Evolutionary conservation across 768 basidiomycete genomes (phyloP).

Genomic region (Pleurotus pulmonarius): DNA sequence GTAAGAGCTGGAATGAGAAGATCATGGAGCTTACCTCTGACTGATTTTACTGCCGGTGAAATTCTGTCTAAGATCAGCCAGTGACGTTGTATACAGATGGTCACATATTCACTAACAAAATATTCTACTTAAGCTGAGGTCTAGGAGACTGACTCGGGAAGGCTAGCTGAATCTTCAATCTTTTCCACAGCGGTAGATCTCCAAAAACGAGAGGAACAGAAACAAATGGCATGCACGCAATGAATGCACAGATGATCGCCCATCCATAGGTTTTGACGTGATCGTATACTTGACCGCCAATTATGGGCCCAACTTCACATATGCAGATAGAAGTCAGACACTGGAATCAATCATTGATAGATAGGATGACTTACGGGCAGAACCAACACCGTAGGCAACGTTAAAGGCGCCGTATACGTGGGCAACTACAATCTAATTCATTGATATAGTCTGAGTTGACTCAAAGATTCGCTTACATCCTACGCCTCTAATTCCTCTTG

Average conservation of each 20-base stretch:
- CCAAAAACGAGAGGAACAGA: conserved; percentile 42
- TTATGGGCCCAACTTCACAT: conserved; percentile 58
- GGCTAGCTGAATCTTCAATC: not conserved
- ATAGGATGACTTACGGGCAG: conserved; percentile 40
- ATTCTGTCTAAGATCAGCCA: no score
- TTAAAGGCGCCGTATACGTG: conserved; percentile 78
- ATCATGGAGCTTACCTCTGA: no score
- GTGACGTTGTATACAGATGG: no score
- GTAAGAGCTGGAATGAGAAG: no score
- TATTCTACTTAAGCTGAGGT: no score
- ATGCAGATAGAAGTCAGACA: not conserved
- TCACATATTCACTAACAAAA: no score
- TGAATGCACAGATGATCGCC: conserved; percentile 52
- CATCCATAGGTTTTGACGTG: conserved; percentile 49
- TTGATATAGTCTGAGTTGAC: not conserved
- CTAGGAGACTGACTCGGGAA: no score
- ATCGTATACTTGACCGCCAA: conserved; percentile 70
- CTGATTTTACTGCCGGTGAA: no score
- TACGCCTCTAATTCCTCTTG: conserved; percentile 53
- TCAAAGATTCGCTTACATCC: conserved; percentile 48
- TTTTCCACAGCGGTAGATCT: conserved; percentile 10
- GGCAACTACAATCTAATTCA: conserved; percentile 43
- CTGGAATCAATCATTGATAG: not conserved
- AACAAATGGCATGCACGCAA: conserved; percentile 36
- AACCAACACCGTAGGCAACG: conserved; percentile 63